Percentiles rank a stretch among this genome's conserved stretches.
phyloP scores from a whole-genome alignment of 2,329 filamentous ascomycete genomes.

The Claviceps spartinae region DNA sequence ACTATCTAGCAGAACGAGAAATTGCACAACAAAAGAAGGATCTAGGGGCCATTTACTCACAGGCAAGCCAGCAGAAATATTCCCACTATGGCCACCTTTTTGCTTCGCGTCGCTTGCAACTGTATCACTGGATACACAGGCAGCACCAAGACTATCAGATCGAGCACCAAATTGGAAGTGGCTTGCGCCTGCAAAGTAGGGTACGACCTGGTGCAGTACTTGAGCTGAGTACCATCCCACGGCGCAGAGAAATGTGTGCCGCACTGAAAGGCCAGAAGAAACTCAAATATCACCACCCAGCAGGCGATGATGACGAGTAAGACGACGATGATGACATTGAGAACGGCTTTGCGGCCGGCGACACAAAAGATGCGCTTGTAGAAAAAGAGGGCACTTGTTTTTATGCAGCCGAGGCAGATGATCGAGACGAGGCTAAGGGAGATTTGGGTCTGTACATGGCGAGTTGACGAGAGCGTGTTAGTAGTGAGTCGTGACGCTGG shows the following conservation, averaged over 20 bases:
- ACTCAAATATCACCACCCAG: slow-evolving; percentile 10
- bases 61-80: slow-evolving; percentile 7
- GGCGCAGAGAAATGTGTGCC: slow-evolving; percentile 11
- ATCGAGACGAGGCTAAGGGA: slow-evolving; percentile 5
- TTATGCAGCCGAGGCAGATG: slow-evolving; percentile 7
- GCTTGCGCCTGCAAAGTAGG: slow-evolving; percentile 8
- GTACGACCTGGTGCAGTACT: slow-evolving; percentile 11
- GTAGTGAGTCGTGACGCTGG: background rate
- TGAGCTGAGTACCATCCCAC: slow-evolving; percentile 11
- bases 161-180: slow-evolving; percentile 11
- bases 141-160: slow-evolving; percentile 10
- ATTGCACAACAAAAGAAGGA: background rate
- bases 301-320: slow-evolving; percentile 7
- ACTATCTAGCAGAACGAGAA: background rate
- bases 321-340: slow-evolving; percentile 5
- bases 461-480: background rate
- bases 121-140: slow-evolving; percentile 8
- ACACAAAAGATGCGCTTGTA: slow-evolving; percentile 12
- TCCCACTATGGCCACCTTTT: slow-evolving; percentile 7
- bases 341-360: slow-evolving; percentile 1
- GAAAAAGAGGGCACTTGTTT: slow-evolving; percentile 11
- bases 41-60: background rate
- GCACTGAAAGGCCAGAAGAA: slow-evolving; percentile 11
- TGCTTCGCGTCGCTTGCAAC: slow-evolving; percentile 4
- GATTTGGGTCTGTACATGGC: slow-evolving; percentile 4